Conservation (phyloP, 139 green algal species). For the Asterochloris erici region DNA sequence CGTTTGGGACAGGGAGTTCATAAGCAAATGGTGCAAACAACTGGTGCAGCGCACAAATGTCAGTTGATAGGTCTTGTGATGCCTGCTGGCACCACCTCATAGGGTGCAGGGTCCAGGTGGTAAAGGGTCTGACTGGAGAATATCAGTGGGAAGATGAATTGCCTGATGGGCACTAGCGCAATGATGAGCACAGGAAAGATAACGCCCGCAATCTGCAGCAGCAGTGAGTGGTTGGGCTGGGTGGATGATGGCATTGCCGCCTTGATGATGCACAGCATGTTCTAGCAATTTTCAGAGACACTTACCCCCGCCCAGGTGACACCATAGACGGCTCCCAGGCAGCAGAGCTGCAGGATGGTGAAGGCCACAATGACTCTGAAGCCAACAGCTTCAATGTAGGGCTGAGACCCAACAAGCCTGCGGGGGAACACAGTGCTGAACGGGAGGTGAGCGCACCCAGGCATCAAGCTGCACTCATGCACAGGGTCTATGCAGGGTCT, state of each 20-base stretch:
- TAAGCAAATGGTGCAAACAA: too few species aligned
- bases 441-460: too few species aligned
- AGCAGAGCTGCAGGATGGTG: slow-evolving; percentile 63
- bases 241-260: too few species aligned
- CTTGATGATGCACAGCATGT: too few species aligned
- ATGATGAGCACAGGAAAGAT: slow-evolving; percentile 85
- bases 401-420: neutral
- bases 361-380: slow-evolving; percentile 59
- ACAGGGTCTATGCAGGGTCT: too few species aligned
- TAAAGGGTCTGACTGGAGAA: slow-evolving; percentile 45
- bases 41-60: too few species aligned
- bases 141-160: slow-evolving; percentile 60
- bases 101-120: slow-evolving; percentile 60
- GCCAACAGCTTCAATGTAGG: slow-evolving; percentile 68
- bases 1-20: too few species aligned
- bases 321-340: slow-evolving; percentile 47
- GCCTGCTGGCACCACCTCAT: slow-evolving; percentile 46
- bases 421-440: too few species aligned
- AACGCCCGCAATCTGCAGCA: slow-evolving; percentile 45
- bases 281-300: neutral
- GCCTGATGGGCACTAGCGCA: slow-evolving; percentile 67
- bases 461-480: too few species aligned
- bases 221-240: neutral
- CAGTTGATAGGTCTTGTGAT: too few species aligned
- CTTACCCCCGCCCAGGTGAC: slow-evolving; percentile 52